phyloP scores from a whole-genome alignment of 257 asterid species.

The Rubia yunnanensis region DNA sequence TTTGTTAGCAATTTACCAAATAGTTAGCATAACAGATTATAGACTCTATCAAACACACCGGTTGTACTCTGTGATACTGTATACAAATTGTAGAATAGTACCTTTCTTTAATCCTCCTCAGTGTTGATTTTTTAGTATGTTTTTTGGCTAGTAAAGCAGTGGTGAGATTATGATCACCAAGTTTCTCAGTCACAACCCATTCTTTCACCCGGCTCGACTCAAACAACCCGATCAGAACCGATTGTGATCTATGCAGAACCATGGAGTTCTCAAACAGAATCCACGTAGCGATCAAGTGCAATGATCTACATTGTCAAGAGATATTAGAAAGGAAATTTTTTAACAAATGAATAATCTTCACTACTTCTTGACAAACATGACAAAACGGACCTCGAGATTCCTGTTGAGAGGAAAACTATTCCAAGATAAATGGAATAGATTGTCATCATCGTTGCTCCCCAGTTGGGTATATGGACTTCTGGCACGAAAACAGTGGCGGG shows the following conservation, averaged over 20 bases:
- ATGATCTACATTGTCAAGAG: conserved; percentile 34
- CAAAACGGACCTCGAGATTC: conserved; percentile 48
- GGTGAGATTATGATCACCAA: conserved; percentile 28
- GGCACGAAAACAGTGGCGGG: conserved; percentile 78
- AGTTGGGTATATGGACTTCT: conserved; percentile 33
- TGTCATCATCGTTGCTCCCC: conserved; percentile 42
- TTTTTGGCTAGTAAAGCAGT: not conserved
- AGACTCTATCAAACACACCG: too few species aligned
- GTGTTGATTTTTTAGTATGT: not conserved
- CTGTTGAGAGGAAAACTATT: conserved; percentile 64
- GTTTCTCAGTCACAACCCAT: conserved; percentile 88
- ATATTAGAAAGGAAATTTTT: too few species aligned
- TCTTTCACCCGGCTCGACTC: conserved; percentile 71
- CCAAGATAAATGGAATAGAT: conserved; percentile 71
- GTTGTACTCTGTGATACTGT: too few species aligned
- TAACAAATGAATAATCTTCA: not conserved
- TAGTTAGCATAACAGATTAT: too few species aligned
- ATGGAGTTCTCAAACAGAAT: conserved; percentile 72
- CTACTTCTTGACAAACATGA: not conserved
- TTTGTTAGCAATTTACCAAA: too few species aligned
- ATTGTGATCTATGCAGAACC: conserved; percentile 82
- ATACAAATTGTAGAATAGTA: too few species aligned
- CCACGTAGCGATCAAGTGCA: conserved; percentile 72
- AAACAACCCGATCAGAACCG: conserved; percentile 71
- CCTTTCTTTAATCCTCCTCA: not conserved